Conservation (phyloP, 108 stramenopile species). For the Epipyxis sp. region DNA sequence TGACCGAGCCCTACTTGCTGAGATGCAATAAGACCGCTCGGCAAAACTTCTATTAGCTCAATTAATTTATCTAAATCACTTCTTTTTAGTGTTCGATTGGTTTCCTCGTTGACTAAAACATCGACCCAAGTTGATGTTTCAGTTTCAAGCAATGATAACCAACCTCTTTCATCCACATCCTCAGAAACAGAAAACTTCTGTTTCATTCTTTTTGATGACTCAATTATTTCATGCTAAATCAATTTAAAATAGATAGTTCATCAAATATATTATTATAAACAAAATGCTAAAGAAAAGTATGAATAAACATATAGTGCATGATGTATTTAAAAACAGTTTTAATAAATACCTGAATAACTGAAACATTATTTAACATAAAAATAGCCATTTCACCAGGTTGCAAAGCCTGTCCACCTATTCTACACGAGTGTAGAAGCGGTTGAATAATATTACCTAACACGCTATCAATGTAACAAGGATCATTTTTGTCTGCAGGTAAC, state of each 20-base stretch:
- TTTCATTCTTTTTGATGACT: no score
- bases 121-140: not conserved
- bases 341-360: conserved; percentile 4
- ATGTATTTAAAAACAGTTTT: no score
- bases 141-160: not conserved
- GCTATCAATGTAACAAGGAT: not conserved
- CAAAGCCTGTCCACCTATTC: not conserved
- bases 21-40: not conserved
- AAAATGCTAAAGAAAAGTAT: no score
- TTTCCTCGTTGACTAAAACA: conserved; percentile 8
- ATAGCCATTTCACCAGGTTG: conserved; percentile 10
- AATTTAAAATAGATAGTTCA: no score
- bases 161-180: not conserved
- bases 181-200: not conserved
- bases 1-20: conserved; percentile 11
- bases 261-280: no score
- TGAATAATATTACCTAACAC: conserved; percentile 4
- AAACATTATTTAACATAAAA: conserved; percentile 25
- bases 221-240: no score
- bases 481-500: not conserved
- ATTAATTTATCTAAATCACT: conserved; percentile 16
- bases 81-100: not conserved
- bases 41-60: conserved; percentile 19
- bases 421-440: conserved; percentile 1
- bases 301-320: no score